Percentiles rank a stretch among this genome's conserved stretches.
Conservation (phyloP, 768 basidiomycete genomes). For the Atractiella rhizophila region DNA sequence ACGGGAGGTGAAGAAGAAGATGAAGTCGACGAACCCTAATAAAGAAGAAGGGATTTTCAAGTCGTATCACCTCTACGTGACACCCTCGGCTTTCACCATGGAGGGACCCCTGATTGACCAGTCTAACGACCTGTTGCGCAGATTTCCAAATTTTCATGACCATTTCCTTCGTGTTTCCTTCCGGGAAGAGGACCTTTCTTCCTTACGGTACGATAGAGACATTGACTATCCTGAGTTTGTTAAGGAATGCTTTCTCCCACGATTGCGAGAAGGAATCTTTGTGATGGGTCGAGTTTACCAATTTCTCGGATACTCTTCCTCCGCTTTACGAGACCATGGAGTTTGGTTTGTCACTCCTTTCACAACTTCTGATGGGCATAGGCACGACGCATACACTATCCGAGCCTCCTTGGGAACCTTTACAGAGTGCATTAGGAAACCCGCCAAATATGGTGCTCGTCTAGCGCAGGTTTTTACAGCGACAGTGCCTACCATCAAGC, state of each 20-base stretch:
- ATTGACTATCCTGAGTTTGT: slow-evolving; percentile 37
- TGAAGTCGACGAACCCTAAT: too few relatives aligned
- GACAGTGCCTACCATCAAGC: slow-evolving; percentile 44
- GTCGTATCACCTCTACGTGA: neutral
- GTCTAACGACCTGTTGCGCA: slow-evolving; percentile 55
- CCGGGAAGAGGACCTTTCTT: slow-evolving; percentile 47
- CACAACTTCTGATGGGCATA: slow-evolving; percentile 24
- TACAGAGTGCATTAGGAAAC: slow-evolving; percentile 28
- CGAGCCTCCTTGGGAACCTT: slow-evolving; percentile 45
- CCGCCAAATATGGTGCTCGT: slow-evolving; percentile 55
- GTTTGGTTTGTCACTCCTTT: slow-evolving; percentile 38
- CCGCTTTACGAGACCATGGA: slow-evolving; percentile 7
- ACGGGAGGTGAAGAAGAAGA: too few relatives aligned
- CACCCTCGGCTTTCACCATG: neutral
- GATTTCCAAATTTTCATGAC: slow-evolving; percentile 35
- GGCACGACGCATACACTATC: slow-evolving; percentile 37
- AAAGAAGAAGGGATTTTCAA: too few relatives aligned
- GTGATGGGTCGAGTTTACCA: slow-evolving; percentile 9
- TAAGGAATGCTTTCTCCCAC: slow-evolving; percentile 32
- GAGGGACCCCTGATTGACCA: slow-evolving; percentile 27
- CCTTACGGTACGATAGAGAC: slow-evolving; percentile 39
- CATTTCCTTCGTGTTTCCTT: slow-evolving; percentile 62
- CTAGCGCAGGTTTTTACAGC: slow-evolving; percentile 62
- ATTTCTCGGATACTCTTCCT: slow-evolving; percentile 7
- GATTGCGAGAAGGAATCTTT: slow-evolving; percentile 40